These are phyloP conservation scores for Pholiota conissans DNA, from an alignment of 768 basidiomycete species.

Conservation along the genomic window DNA sequence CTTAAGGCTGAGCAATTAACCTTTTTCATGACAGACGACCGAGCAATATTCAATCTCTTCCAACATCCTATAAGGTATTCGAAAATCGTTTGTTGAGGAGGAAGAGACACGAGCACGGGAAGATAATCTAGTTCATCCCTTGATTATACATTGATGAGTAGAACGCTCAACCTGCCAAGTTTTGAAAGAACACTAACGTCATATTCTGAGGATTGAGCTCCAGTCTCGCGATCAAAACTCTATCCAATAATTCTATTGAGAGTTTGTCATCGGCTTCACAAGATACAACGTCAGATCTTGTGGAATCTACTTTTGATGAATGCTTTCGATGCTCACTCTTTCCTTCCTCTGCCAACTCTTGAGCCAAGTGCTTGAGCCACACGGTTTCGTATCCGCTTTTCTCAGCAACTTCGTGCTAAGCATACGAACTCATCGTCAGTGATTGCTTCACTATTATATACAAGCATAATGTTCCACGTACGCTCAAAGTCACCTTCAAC, in stretches of 20 bases:
- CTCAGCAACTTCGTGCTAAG: constrained; percentile 59
- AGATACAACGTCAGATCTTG: constrained; percentile 1
- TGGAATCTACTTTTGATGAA: background rate
- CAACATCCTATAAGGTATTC: constrained; percentile 91
- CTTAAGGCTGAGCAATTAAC: constrained; percentile 29
- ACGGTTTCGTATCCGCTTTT: constrained; percentile 65
- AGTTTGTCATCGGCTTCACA: constrained; percentile 41
- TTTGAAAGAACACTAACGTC: constrained; percentile 48
- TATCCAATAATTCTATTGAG: constrained; percentile 65
- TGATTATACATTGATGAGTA: constrained; percentile 10
- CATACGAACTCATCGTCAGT: constrained; percentile 4
- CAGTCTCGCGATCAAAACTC: constrained; percentile 80
- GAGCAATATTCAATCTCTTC: constrained; percentile 74
- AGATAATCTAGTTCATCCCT: constrained; percentile 79
- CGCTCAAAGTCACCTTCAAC: constrained; percentile 79
- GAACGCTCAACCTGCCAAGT: background rate
- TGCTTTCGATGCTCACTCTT: constrained; percentile 36
- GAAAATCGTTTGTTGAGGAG: constrained; percentile 75
- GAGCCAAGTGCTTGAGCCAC: constrained; percentile 78
- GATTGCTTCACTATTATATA: background rate
- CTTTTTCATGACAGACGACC: constrained; percentile 61
- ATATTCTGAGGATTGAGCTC: constrained; percentile 74
- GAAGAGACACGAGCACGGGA: constrained; percentile 74
- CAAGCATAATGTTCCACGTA: constrained; percentile 35
- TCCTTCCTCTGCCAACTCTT: constrained; percentile 67